phyloP scores from a whole-genome alignment of 306 rosid genomes.

The Arachis stenosperma region DNA sequence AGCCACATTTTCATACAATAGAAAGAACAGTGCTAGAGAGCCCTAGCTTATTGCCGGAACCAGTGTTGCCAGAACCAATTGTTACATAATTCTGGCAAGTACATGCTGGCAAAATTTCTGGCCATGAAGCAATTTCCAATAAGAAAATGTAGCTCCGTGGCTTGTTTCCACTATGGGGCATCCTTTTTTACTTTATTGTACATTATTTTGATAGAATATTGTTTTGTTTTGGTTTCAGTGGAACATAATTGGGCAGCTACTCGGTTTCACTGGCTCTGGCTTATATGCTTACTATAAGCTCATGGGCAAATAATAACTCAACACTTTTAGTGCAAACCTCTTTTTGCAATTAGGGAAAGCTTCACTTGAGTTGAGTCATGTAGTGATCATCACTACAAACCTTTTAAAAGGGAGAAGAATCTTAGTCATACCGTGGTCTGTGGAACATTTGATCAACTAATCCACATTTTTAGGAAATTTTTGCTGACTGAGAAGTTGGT shows the following conservation, averaged over 20 bases:
- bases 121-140: no score
- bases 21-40: no score
- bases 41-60: no score
- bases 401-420: constrained; percentile 26
- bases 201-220: constrained; percentile 1
- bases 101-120: no score
- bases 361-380: constrained; percentile 12
- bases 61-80: no score
- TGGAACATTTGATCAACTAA: constrained; percentile 28
- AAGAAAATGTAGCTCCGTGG: no score
- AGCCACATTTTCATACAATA: no score
- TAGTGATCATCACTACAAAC: constrained; percentile 17
- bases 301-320: constrained; percentile 60
- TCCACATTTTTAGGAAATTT: constrained; percentile 35
- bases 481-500: constrained; percentile 35
- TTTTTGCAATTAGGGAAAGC: constrained; percentile 31
- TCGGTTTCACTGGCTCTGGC: constrained; percentile 86
- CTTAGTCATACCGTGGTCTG: constrained; percentile 30
- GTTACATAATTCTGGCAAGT: no score
- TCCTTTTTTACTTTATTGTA: no score
- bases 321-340: constrained; percentile 25
- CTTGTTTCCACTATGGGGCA: no score
- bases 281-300: constrained; percentile 87
- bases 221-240: constrained; percentile 58
- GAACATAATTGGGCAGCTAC: constrained; percentile 75